Conservation (phyloP, 2,329 filamentous ascomycete species). For the Colletotrichum tropicicola region DNA sequence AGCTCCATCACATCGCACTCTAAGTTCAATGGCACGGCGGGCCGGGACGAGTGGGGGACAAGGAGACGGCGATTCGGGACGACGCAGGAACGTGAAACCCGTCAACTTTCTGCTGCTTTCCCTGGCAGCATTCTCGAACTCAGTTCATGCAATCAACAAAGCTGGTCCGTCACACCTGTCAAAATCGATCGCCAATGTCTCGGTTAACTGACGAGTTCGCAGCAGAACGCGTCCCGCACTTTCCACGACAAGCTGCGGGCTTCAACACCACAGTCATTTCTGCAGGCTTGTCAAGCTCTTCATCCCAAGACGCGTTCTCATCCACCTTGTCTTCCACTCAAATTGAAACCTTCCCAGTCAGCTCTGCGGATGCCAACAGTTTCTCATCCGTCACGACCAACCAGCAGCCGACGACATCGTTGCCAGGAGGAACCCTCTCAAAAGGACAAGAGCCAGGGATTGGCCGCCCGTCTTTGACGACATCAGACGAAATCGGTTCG, state of each 20-base stretch:
- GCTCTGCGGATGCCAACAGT: background rate
- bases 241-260: background rate
- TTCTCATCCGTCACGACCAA: background rate
- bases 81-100: background rate
- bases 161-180: background rate
- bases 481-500: slow-evolving; percentile 18
- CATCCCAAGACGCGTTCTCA: background rate
- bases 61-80: background rate
- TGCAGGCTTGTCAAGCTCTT: background rate
- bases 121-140: background rate
- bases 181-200: background rate
- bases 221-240: background rate
- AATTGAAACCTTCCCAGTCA: background rate
- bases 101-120: slow-evolving; percentile 1
- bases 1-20: background rate
- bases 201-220: background rate
- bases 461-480: background rate
- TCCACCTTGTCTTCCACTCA: background rate
- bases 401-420: background rate
- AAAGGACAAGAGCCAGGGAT: background rate
- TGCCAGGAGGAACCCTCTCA: background rate
- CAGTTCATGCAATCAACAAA: background rate
- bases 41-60: background rate
- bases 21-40: background rate
- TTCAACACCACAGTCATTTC: background rate